phyloP scores from a whole-genome alignment of 345 rosid genomes.

The Eucalyptus marginata region DNA sequence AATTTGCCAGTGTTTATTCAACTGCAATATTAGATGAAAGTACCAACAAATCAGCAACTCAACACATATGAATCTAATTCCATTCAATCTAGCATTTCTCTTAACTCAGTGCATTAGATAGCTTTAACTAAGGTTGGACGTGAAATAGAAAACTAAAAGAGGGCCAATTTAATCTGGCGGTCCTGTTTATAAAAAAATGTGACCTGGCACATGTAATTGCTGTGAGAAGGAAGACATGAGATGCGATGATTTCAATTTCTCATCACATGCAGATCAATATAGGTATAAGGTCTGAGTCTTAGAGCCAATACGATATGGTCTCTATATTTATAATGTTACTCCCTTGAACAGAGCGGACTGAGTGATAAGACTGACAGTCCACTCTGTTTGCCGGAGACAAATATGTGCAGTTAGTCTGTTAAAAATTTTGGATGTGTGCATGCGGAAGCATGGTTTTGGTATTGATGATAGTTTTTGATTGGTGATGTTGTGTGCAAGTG shows the following conservation, averaged over 20 bases:
- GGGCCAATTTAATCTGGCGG: not conserved
- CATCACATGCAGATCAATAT: not conserved
- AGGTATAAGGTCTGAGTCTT: not conserved
- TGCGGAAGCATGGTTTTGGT: too few species aligned
- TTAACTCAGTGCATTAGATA: not conserved
- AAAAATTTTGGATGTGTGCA: too few species aligned
- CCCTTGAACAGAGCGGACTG: not conserved
- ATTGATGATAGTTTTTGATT: too few species aligned
- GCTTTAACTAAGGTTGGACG: not conserved
- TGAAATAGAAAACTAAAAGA: not conserved
- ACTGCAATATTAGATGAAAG: not conserved
- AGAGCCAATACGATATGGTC: not conserved
- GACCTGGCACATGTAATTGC: not conserved
- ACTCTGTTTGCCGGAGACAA: not conserved
- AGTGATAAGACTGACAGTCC: not conserved
- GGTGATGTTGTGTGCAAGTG: too few species aligned
- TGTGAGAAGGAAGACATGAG: not conserved
- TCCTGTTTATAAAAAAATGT: not conserved
- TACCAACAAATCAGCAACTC: not conserved
- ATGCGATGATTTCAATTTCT: not conserved
- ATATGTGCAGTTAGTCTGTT: not conserved
- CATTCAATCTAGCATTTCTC: not conserved
- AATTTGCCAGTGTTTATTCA: not conserved
- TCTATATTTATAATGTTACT: not conserved
- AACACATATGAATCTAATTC: not conserved